A percentile compares a stretch with the other conserved stretches of the same genome.
phyloP scores from a whole-genome alignment of 176 grass and related monocot genomes.

The Bolboschoenus planiculmis region DNA sequence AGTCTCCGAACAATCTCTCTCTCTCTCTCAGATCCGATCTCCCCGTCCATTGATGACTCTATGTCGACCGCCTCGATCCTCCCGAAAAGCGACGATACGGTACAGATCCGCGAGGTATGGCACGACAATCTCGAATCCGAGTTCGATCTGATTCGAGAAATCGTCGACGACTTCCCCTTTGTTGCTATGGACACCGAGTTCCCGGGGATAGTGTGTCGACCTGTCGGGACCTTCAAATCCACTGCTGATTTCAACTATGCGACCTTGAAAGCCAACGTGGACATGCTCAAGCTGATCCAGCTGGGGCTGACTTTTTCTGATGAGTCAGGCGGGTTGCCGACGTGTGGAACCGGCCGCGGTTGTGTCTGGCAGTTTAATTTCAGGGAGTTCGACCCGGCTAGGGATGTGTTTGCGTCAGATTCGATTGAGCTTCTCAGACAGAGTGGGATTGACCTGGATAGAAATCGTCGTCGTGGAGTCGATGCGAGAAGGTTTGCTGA shows the following conservation, averaged over 20 bases:
- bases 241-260: conserved; percentile 92
- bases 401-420: conserved; percentile 69
- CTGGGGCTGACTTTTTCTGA: conserved; percentile 81
- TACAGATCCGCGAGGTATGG: conserved; percentile 99
- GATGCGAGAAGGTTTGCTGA: conserved; percentile 60
- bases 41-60: conserved; percentile 7
- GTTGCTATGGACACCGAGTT: conserved; percentile 99
- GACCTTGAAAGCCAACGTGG: conserved; percentile 92
- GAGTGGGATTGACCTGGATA: conserved; percentile 84
- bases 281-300: conserved; percentile 98
- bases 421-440: conserved; percentile 88
- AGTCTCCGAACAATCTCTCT: neutral
- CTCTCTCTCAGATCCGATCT: neutral
- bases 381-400: conserved; percentile 75
- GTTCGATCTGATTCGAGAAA: conserved; percentile 82
- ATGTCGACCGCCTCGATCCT: conserved; percentile 38
- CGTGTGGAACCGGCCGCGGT: conserved; percentile 53
- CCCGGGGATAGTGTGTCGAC: conserved; percentile 78
- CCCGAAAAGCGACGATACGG: conserved; percentile 52
- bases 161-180: conserved; percentile 85
- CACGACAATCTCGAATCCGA: conserved; percentile 76
- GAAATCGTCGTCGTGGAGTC: conserved; percentile 62
- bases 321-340: conserved; percentile 50
- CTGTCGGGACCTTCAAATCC: conserved; percentile 69
- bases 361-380: conserved; percentile 98